Base-by-base conservation (phyloP, 129 eudicot species). In the Kitagawia praeruptora region DNA sequence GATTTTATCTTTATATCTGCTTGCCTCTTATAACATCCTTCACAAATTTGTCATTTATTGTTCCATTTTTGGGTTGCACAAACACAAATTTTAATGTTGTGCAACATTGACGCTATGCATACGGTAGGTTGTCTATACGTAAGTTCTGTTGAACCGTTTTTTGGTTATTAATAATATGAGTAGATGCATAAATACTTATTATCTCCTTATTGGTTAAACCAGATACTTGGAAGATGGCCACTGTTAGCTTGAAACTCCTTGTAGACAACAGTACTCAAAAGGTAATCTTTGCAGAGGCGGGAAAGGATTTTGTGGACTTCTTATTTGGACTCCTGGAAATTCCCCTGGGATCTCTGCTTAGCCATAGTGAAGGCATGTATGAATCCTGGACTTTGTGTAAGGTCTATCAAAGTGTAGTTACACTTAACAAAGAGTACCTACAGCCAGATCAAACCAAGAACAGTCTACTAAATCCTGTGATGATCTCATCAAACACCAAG, bases 261-360 rank as follows among this genome's bases (percentile, higher is more conserved):
- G 79, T 77, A 11, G 79, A 77, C 70, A 54, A 38, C 8, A 23
- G 23, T 31, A 51, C 70, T 27, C 12, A 38, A 9, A 51, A 21
- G 27, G 79, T 76, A 9, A 21, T 77, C 70, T 77, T 31, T 54
- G 79, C 79, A 53, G 79, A 77, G 37, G 48, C 79, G 5, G 79
- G 70, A 16, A 77, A 54, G 70, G 79, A 77, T 11, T 77, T 77
- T 5, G 79, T 54, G 70, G 70, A 77, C 70, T 54, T 77, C 46
- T 12, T 77, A 23, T 77, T 77, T 54, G 79, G 70, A 4, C 79
- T 56, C 23, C 13, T 77, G 70, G 70, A 77, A 53, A 44, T 53
- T 15, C 80, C 80, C 4, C 46, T 77, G 13, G 80, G 80, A 40
- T 6, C 47, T 53, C 19, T 77, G 12, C 2, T 77, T 38, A 16